A percentile compares a stretch with the other conserved stretches of the same genome.
phyloP scores from a whole-genome alignment of 352 stramenopile genomes.

The Globisporangium okanoganense region DNA sequence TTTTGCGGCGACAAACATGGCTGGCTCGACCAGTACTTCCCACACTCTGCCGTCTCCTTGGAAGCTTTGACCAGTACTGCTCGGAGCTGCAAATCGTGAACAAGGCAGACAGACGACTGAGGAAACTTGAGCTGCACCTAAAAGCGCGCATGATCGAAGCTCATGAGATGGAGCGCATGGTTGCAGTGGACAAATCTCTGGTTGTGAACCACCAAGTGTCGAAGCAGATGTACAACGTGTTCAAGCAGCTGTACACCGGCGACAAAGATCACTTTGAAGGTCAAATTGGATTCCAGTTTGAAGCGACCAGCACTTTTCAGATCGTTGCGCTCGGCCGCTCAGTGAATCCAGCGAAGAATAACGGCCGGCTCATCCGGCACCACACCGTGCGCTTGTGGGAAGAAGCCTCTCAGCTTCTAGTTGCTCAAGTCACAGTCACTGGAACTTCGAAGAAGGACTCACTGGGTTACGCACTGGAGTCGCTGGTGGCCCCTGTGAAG shows the following conservation, averaged over 20 bases:
- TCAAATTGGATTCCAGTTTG: slow-evolving; percentile 88
- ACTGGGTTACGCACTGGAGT: slow-evolving; percentile 74
- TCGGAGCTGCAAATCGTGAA: slow-evolving; percentile 58
- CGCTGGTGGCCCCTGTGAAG: slow-evolving; percentile 45
- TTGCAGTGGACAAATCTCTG: slow-evolving; percentile 42
- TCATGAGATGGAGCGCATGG: slow-evolving; percentile 58
- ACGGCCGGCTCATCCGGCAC: slow-evolving; percentile 56
- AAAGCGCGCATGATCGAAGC: slow-evolving; percentile 59
- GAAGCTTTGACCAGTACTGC: slow-evolving; percentile 68
- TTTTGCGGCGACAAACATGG: slow-evolving; percentile 81
- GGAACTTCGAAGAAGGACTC: slow-evolving; percentile 62
- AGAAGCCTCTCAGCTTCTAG: slow-evolving; percentile 63
- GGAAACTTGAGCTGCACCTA: slow-evolving; percentile 54
- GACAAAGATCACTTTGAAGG: slow-evolving; percentile 90
- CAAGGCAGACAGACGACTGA: slow-evolving; percentile 58
- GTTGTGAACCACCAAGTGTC: slow-evolving; percentile 43
- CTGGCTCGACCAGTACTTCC: slow-evolving; percentile 68
- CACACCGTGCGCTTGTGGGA: slow-evolving; percentile 84
- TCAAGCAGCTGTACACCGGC: slow-evolving; percentile 84
- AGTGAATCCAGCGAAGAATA: slow-evolving; percentile 65
- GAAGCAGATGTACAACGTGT: slow-evolving; percentile 85
- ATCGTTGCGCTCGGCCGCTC: slow-evolving; percentile 80
- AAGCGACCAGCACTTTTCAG: slow-evolving; percentile 75
- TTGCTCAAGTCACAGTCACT: slow-evolving; percentile 62
- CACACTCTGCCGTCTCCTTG: slow-evolving; percentile 55